Evolutionary conservation across 805 yeast genomes (phyloP).

Genomic region (Kuraishia hungarica): DNA sequence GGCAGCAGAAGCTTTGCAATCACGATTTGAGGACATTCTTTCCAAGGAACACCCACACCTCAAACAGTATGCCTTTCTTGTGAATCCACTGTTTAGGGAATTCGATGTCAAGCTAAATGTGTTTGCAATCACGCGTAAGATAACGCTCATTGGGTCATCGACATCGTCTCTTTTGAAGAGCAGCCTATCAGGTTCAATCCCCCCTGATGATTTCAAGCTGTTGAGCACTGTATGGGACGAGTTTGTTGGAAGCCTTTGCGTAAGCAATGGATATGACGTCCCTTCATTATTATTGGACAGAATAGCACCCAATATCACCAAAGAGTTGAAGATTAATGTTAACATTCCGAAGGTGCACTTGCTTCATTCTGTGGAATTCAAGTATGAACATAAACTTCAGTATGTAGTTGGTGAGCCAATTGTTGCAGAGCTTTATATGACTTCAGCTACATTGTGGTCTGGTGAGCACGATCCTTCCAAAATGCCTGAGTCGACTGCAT

Average conservation of each 20-base stretch:
- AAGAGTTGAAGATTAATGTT: slow-evolving; percentile 36
- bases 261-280: background rate
- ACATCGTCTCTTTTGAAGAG: background rate
- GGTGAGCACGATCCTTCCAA: slow-evolving; percentile 1
- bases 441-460: slow-evolving; percentile 37
- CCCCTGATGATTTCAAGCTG: background rate
- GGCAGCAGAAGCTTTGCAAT: slow-evolving; percentile 21
- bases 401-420: slow-evolving; percentile 61
- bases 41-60: slow-evolving; percentile 5
- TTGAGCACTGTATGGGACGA: background rate
- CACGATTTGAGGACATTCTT: slow-evolving; percentile 10
- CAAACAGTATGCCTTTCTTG: slow-evolving; percentile 13
- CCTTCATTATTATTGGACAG: background rate
- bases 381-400: slow-evolving; percentile 29
- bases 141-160: background rate
- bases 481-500: background rate
- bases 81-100: slow-evolving; percentile 12
- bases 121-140: slow-evolving; percentile 12
- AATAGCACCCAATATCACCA: background rate
- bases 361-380: slow-evolving; percentile 48
- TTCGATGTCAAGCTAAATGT: slow-evolving; percentile 17
- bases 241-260: background rate
- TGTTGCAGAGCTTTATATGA: slow-evolving; percentile 30
- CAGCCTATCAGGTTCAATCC: background rate
- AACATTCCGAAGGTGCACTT: slow-evolving; percentile 53